Percentiles rank a stretch among this genome's conserved stretches.
Evolutionary conservation across 345 rosid species (phyloP).

Genomic region (Acer negundo): DNA sequence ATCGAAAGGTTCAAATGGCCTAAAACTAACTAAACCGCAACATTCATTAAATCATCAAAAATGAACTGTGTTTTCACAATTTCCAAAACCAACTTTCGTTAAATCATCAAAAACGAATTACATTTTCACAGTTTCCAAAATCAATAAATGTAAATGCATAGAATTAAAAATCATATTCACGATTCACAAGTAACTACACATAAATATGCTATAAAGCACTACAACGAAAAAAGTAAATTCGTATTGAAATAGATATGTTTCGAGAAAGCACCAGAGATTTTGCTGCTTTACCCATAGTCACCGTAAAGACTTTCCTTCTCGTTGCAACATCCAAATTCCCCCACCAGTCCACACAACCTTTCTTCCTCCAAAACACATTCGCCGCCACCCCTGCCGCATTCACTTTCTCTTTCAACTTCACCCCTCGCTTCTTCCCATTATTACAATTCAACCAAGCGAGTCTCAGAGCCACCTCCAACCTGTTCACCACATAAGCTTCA

Average conservation of each 20-base stretch:
- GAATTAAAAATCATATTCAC: not conserved
- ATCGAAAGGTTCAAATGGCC: conserved; percentile 8
- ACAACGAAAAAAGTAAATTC: not conserved
- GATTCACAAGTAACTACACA: not conserved
- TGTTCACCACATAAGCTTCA: conserved; percentile 79
- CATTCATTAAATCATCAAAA: not conserved
- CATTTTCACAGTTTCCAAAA: not conserved
- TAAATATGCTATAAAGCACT: not conserved
- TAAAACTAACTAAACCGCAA: not conserved
- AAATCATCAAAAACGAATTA: too few species aligned
- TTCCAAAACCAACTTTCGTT: too few species aligned
- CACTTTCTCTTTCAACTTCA: conserved; percentile 78
- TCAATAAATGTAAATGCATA: not conserved
- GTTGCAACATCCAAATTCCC: conserved; percentile 48
- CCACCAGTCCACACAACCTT: conserved; percentile 93
- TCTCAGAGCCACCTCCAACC: conserved; percentile 87
- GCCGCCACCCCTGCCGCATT: conserved; percentile 56
- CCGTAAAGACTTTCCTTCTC: conserved; percentile 51
- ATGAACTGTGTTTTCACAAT: not conserved
- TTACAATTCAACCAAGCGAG: conserved; percentile 78
- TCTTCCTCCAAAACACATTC: conserved; percentile 90
- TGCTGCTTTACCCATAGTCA: conserved; percentile 63
- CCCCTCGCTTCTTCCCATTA: conserved; percentile 70
- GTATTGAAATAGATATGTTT: conserved; percentile 8
- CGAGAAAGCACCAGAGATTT: conserved; percentile 63